A percentile compares a stretch with the other conserved stretches of the same genome.
Evolutionary conservation across 805 yeast genomes (phyloP).

Genomic region (Saccharomycopsis olivae): DNA sequence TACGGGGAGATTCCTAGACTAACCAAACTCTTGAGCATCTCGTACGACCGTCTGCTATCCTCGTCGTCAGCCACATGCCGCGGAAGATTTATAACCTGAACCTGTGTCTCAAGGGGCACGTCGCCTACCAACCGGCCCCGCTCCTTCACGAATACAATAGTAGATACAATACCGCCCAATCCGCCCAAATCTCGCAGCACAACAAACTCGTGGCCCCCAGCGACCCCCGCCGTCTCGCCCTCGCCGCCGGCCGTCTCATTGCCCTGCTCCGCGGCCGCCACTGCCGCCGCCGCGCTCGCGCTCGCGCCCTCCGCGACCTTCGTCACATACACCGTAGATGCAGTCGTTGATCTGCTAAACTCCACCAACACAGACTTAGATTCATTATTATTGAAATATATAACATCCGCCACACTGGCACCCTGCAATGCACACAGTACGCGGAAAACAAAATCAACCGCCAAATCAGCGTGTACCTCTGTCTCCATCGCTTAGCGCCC

Average conservation of each 20-base stretch:
- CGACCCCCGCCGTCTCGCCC: too few relatives aligned
- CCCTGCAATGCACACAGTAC: slow-evolving; percentile 24
- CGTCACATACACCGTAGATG: slow-evolving; percentile 22
- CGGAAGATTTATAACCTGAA: slow-evolving; percentile 29
- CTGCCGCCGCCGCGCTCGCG: too few relatives aligned
- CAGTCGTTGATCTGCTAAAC: slow-evolving; percentile 19
- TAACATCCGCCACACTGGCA: slow-evolving; percentile 22
- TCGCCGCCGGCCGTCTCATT: too few relatives aligned
- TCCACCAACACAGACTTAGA: slow-evolving; percentile 17
- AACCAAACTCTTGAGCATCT: slow-evolving; percentile 47
- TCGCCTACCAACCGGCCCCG: slow-evolving; percentile 24
- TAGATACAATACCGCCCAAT: slow-evolving; percentile 18
- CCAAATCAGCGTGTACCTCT: too few relatives aligned
- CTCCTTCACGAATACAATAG: slow-evolving; percentile 35
- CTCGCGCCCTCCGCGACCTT: too few relatives aligned
- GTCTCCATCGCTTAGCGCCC: too few relatives aligned
- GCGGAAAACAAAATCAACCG: slow-evolving; percentile 23
- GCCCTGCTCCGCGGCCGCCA: too few relatives aligned
- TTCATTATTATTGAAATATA: slow-evolving; percentile 21
- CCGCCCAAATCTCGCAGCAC: slow-evolving; percentile 13
- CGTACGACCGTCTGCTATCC: slow-evolving; percentile 26
- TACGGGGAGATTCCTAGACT: slow-evolving; percentile 58
- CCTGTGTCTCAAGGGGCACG: slow-evolving; percentile 24
- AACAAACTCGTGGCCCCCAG: slow-evolving; percentile 15
- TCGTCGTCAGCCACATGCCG: slow-evolving; percentile 12